Conservation (phyloP, 345 rosid species). For the Brassica cretica region DNA sequence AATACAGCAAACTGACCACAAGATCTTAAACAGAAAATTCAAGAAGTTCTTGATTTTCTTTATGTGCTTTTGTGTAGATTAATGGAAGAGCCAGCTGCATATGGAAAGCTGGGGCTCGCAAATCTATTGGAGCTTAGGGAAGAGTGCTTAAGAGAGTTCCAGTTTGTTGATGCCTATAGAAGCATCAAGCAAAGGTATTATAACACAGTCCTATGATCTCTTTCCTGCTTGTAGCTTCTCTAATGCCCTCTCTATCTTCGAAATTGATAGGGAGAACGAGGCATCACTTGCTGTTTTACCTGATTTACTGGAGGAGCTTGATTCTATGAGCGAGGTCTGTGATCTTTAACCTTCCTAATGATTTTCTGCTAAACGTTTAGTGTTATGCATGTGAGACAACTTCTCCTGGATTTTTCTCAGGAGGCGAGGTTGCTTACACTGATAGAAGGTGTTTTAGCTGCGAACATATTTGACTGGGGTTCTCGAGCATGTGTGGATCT, state of each 20-base stretch:
- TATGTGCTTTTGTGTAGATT: conserved; percentile 49
- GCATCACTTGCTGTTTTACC: conserved; percentile 98
- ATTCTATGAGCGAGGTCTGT: conserved; percentile 78
- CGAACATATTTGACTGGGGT: conserved; percentile 99
- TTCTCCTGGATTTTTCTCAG: conserved; percentile 47
- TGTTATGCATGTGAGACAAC: background rate
- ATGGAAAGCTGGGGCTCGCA: conserved; percentile 95
- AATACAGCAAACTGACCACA: conserved; percentile 11
- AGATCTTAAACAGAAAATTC: background rate
- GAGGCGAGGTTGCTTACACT: conserved; percentile 86
- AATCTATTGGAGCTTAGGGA: conserved; percentile 98
- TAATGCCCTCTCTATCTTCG: conserved; percentile 13
- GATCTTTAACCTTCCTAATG: conserved; percentile 18
- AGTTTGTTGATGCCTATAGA: conserved; percentile 91
- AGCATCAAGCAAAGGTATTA: conserved; percentile 90
- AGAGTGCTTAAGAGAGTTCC: conserved; percentile 97
- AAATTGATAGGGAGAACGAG: conserved; percentile 84
- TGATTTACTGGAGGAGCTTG: conserved; percentile 84
- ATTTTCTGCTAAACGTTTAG: background rate
- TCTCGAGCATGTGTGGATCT: conserved; percentile 98
- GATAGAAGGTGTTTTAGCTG: conserved; percentile 96
- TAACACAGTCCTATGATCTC: background rate
- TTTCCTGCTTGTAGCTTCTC: conserved; percentile 9
- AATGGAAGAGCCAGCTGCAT: conserved; percentile 99
- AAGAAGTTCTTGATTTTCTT: background rate